Conservation (phyloP, 495 filamentous ascomycete species). For the Collariella sp. region DNA sequence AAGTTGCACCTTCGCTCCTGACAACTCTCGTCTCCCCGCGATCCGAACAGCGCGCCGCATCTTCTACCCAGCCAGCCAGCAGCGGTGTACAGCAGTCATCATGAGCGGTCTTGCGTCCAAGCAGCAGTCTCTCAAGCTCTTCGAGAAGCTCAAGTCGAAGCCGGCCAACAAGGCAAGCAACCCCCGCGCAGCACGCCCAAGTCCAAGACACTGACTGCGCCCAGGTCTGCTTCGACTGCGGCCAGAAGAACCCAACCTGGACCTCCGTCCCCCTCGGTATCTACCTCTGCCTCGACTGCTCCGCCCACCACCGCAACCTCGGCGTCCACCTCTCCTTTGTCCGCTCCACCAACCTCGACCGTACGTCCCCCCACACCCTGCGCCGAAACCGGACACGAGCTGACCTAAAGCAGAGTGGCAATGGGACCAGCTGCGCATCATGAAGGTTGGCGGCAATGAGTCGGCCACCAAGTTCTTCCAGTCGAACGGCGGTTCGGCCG, state of each 20-base stretch:
- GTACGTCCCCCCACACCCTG: constrained; percentile 47
- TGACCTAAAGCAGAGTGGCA: constrained; percentile 72
- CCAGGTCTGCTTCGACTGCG: constrained; percentile 95
- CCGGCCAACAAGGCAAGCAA: constrained; percentile 78
- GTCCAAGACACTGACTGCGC: neutral
- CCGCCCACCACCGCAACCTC: constrained; percentile 81
- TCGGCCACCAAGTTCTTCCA: constrained; percentile 98
- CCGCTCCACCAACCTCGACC: constrained; percentile 92
- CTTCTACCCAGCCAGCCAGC: neutral
- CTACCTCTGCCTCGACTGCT: constrained; percentile 97
- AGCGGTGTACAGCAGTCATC: constrained; percentile 24
- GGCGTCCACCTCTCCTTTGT: constrained; percentile 97
- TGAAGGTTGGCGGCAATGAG: constrained; percentile 98
- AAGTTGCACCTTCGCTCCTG: constrained; percentile 6
- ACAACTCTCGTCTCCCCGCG: neutral
- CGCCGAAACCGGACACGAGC: neutral
- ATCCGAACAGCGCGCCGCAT: neutral
- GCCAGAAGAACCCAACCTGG: constrained; percentile 95
- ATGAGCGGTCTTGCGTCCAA: constrained; percentile 84
- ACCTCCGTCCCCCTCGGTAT: constrained; percentile 95
- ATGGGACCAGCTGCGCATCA: constrained; percentile 96
- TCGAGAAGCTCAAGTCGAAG: constrained; percentile 93
- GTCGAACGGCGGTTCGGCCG: constrained; percentile 85
- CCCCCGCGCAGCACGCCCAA: neutral
- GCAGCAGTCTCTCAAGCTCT: constrained; percentile 91